Evolutionary conservation across 345 rosid species (phyloP).

Genomic region (Populus simonii): DNA sequence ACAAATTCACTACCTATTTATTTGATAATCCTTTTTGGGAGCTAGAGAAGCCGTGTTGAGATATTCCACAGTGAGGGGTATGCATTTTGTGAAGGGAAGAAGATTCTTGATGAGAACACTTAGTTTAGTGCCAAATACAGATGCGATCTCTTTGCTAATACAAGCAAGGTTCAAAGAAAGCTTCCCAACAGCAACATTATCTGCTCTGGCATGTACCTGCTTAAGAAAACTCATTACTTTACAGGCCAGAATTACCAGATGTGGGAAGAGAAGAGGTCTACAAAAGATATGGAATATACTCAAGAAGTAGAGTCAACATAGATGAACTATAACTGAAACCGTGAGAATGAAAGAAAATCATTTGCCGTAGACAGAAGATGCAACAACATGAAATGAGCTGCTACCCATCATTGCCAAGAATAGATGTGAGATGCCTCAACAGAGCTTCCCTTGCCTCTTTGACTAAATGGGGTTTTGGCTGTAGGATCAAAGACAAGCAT

Average conservation of each 20-base stretch:
- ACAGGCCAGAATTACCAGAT: not conserved
- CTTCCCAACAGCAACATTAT: constrained; percentile 82
- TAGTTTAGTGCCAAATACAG: constrained; percentile 57
- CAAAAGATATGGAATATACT: not conserved
- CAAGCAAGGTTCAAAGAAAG: constrained; percentile 69
- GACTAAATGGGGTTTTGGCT: constrained; percentile 55
- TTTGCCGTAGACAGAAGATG: constrained; percentile 75
- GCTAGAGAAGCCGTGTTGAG: constrained; percentile 65
- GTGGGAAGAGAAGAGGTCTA: not conserved
- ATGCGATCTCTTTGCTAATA: constrained; percentile 61
- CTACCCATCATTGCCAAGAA: constrained; percentile 82
- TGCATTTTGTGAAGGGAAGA: constrained; percentile 60
- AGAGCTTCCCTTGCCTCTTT: constrained; percentile 64
- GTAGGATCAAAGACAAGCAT: constrained; percentile 19
- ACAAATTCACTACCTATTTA: constrained; percentile 47
- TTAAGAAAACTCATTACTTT: not conserved
- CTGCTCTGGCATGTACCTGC: constrained; percentile 82
- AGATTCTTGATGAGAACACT: constrained; percentile 48
- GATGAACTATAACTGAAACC: not conserved
- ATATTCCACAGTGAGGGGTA: constrained; percentile 64
- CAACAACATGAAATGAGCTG: constrained; percentile 64
- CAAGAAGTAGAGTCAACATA: no score
- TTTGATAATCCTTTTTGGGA: constrained; percentile 77
- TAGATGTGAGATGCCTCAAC: constrained; percentile 55
- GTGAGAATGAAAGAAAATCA: constrained; percentile 3